Percentiles rank a stretch among this genome's conserved stretches.
These are phyloP conservation scores for Monocercomonoides exilis DNA, from an alignment of 78 protist species.

Conservation along the genomic window DNA sequence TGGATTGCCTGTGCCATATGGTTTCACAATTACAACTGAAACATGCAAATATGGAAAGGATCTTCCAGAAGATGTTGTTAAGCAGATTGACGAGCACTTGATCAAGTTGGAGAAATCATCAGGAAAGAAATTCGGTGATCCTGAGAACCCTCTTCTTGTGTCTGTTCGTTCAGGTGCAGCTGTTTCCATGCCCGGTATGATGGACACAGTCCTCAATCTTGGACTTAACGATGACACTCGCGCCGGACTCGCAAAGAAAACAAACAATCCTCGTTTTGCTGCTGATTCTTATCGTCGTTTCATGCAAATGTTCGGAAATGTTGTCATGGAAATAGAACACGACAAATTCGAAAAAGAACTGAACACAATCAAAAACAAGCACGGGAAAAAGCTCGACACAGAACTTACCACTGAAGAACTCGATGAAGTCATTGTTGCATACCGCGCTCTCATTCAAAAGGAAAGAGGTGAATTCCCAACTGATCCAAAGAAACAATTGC, in stretches of 20 bases:
- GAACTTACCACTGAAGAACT: conserved; percentile 47
- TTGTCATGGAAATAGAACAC: conserved; percentile 37
- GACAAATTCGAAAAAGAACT: conserved; percentile 40
- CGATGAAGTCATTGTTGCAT: conserved; percentile 21
- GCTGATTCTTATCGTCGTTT: conserved; percentile 66
- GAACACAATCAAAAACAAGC: conserved; percentile 15
- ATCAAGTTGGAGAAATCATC: conserved; percentile 29
- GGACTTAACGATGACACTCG: conserved; percentile 49
- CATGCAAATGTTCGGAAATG: conserved; percentile 57
- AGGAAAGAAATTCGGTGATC: conserved; percentile 42
- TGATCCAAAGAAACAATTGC: conserved; percentile 52
- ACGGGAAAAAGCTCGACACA: background rate
- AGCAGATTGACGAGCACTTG: background rate
- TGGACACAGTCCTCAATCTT: conserved; percentile 75
- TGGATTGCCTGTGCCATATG: conserved; percentile 69
- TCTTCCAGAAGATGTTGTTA: conserved; percentile 17
- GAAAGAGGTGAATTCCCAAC: conserved; percentile 44
- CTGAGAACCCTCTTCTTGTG: conserved; percentile 51
- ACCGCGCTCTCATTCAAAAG: conserved; percentile 11
- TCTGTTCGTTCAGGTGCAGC: conserved; percentile 63
- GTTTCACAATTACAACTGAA: conserved; percentile 56
- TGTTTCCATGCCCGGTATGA: conserved; percentile 58
- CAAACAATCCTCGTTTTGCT: conserved; percentile 47
- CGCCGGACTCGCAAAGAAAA: conserved; percentile 17
- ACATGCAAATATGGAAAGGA: conserved; percentile 21